These are phyloP conservation scores for Lasiosphaeria hispida DNA, from an alignment of 495 filamentous ascomycete genomes.

Conservation along the genomic window DNA sequence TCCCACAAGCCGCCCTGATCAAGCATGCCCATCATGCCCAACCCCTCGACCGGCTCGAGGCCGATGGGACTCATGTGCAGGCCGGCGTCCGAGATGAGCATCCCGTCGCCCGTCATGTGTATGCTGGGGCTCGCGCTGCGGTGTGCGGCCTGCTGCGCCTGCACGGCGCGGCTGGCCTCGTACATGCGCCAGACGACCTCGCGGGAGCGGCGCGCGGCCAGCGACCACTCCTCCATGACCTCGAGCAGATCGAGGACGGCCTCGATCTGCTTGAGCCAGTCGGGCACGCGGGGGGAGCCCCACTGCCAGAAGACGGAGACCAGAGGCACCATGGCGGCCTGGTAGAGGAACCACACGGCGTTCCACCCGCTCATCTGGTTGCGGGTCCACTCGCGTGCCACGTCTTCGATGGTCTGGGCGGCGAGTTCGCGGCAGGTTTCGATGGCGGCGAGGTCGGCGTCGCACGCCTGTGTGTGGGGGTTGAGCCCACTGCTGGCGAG, in stretches of 20 bases:
- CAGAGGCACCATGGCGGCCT: constrained; percentile 74
- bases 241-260: constrained; percentile 65
- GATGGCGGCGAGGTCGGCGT: constrained; percentile 66
- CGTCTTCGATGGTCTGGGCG: constrained; percentile 67
- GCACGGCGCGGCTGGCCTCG: constrained; percentile 52
- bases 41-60: constrained; percentile 48
- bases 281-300: constrained; percentile 50
- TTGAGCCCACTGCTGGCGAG: constrained; percentile 65
- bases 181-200: constrained; percentile 70
- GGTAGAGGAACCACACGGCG: constrained; percentile 80
- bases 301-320: constrained; percentile 68
- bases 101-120: constrained; percentile 39
- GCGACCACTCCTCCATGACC: constrained; percentile 66
- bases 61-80: constrained; percentile 51
- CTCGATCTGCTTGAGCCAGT: constrained; percentile 66
- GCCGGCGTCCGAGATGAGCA: constrained; percentile 34
- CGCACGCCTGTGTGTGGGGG: constrained; percentile 54
- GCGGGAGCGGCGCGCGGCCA: constrained; percentile 65
- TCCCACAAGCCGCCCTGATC: constrained; percentile 57
- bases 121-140: constrained; percentile 30
- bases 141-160: constrained; percentile 36
- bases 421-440: constrained; percentile 67
- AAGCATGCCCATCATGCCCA: constrained; percentile 52
- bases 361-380: constrained; percentile 82
- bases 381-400: constrained; percentile 61